Conservation (phyloP, 2,329 filamentous ascomycete genomes). For the Orbilia ellipsospora region DNA sequence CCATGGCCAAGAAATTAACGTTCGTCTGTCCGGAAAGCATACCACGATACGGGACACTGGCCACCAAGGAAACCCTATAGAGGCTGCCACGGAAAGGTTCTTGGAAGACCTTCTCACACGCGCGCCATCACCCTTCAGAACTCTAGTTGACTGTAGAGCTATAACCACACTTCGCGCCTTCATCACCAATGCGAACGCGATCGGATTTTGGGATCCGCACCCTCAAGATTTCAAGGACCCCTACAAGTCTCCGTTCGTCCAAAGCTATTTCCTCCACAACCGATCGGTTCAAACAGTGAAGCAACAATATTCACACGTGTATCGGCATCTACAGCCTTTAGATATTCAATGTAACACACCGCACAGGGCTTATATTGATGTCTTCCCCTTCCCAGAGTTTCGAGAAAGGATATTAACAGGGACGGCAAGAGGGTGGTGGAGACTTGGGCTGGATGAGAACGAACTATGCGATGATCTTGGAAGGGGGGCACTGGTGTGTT, state of each 20-base stretch:
- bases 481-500: slow-evolving; percentile 40
- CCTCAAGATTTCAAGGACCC: slow-evolving; percentile 47
- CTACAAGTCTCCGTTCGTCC: slow-evolving; percentile 49
- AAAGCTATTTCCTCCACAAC: slow-evolving; percentile 39
- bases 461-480: slow-evolving; percentile 45
- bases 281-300: slow-evolving; percentile 31
- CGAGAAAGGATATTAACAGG: slow-evolving; percentile 30
- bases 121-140: slow-evolving; percentile 16
- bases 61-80: neutral
- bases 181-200: slow-evolving; percentile 28
- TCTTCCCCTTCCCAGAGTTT: slow-evolving; percentile 39
- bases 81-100: slow-evolving; percentile 12
- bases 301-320: slow-evolving; percentile 24
- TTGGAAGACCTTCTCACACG: slow-evolving; percentile 21
- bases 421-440: neutral
- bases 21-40: slow-evolving; percentile 18
- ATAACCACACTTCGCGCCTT: slow-evolving; percentile 33
- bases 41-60: neutral
- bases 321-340: slow-evolving; percentile 6
- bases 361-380: slow-evolving; percentile 36
- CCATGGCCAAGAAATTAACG: slow-evolving; percentile 13
- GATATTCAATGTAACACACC: slow-evolving; percentile 38
- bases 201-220: slow-evolving; percentile 32
- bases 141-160: slow-evolving; percentile 5
- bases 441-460: slow-evolving; percentile 18